Percentiles rank a stretch among this genome's conserved stretches.
Evolutionary conservation across 2,329 filamentous ascomycete species (phyloP).

Genomic region (Aspergillus aculeatus): DNA sequence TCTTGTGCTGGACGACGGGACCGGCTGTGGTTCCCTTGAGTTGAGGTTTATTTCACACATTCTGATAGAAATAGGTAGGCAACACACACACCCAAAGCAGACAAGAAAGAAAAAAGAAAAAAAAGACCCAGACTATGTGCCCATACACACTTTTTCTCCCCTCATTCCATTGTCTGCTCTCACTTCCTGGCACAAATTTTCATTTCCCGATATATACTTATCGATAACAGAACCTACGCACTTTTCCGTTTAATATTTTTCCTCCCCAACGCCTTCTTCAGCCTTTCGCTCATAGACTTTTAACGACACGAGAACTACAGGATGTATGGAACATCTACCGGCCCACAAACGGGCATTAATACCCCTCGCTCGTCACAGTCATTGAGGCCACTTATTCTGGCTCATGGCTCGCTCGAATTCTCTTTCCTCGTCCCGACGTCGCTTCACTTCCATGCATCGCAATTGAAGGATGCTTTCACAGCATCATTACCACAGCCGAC

Average conservation of each 20-base stretch:
- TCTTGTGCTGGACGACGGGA: slow-evolving; percentile 10
- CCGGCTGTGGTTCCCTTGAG: slow-evolving; percentile 1
- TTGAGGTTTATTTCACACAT: background rate
- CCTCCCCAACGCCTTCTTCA: slow-evolving; percentile 5
- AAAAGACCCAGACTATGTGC: background rate
- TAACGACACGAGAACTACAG: slow-evolving; percentile 31
- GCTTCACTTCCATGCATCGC: slow-evolving; percentile 92
- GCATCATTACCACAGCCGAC: slow-evolving; percentile 84
- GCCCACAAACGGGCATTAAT: slow-evolving; percentile 91
- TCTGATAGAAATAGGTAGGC: slow-evolving; percentile 8
- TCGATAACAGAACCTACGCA: slow-evolving; percentile 3
- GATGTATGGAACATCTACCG: slow-evolving; percentile 83
- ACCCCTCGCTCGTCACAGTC: slow-evolving; percentile 93
- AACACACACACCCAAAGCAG: background rate
- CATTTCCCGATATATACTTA: background rate
- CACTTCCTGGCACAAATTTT: background rate
- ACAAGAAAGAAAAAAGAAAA: background rate
- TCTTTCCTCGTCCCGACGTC: slow-evolving; percentile 93
- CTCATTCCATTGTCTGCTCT: background rate
- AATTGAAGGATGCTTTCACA: slow-evolving; percentile 88
- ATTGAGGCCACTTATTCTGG: slow-evolving; percentile 83
- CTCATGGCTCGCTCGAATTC: slow-evolving; percentile 93
- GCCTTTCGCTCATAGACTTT: slow-evolving; percentile 7
- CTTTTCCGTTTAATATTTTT: background rate
- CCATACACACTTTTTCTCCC: background rate